Conservation (phyloP, 2,329 filamentous ascomycete genomes). For the Aspergillus intermedius region DNA sequence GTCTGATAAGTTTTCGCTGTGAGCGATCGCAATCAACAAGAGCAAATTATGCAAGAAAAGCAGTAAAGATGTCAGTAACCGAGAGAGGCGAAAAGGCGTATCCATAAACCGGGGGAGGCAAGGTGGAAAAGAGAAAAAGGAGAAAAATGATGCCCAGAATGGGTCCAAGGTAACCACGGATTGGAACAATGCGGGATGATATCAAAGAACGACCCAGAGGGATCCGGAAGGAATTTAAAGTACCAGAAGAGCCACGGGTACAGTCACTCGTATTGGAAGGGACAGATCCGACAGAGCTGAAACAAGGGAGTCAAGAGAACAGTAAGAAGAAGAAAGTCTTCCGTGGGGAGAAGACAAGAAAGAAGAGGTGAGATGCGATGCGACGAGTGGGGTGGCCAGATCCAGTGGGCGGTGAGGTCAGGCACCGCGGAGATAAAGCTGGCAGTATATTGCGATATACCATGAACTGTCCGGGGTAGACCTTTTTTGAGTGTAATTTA, state of each 20-base stretch:
- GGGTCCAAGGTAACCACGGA: neutral
- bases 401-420: neutral
- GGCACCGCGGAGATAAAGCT: neutral
- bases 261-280: neutral
- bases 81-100: conserved; percentile 9
- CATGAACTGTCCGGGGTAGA: no score
- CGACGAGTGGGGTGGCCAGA: neutral
- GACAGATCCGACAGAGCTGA: neutral
- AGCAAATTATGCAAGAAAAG: conserved; percentile 1
- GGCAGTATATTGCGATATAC: no score
- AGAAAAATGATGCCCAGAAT: neutral
- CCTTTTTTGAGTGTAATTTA: no score
- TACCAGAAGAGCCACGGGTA: neutral
- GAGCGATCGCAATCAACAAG: conserved; percentile 5
- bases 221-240: neutral
- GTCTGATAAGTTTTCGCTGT: conserved; percentile 10
- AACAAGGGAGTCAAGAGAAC: neutral
- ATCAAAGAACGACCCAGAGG: neutral
- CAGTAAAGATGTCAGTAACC: neutral
- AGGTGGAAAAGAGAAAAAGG: conserved; percentile 4
- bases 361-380: conserved; percentile 1
- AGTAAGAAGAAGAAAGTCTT: neutral
- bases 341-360: neutral
- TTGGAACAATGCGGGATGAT: neutral
- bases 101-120: conserved; percentile 12